Percentiles rank a stretch among this genome's conserved stretches.
Evolutionary conservation across 2,329 filamentous ascomycete genomes (phyloP).

Genomic region (Nemania serpens): DNA sequence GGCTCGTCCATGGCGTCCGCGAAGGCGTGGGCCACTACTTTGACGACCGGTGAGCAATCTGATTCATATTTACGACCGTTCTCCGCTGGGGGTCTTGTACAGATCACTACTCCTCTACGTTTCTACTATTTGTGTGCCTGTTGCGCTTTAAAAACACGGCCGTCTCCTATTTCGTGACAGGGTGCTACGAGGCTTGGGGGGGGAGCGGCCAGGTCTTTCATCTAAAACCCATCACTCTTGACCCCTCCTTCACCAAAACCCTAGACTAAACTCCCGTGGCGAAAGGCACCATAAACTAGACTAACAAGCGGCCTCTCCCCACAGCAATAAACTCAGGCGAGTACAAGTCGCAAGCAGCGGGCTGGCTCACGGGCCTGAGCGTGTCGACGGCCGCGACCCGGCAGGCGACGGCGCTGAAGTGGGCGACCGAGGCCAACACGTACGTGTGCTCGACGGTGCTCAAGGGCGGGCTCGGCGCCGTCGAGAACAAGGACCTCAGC

Average conservation of each 20-base stretch:
- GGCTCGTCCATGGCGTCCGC: conserved; percentile 44
- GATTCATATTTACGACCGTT: neutral
- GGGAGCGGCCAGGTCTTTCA: too few species aligned
- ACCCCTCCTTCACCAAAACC: too few species aligned
- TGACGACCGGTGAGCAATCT: conserved; percentile 39
- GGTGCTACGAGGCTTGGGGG: too few species aligned
- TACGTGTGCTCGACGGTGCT: conserved; percentile 51
- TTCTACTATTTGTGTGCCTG: neutral
- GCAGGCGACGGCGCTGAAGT: conserved; percentile 42
- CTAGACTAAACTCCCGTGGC: neutral
- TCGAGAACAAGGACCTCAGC: conserved; percentile 48
- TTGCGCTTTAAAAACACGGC: too few species aligned
- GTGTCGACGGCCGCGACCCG: conserved; percentile 38
- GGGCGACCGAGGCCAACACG: conserved; percentile 50
- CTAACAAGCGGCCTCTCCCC: neutral
- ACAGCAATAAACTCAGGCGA: conserved; percentile 37
- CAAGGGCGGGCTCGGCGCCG: conserved; percentile 43
- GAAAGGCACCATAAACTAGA: neutral
- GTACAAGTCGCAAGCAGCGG: conserved; percentile 43
- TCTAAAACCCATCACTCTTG: too few species aligned
- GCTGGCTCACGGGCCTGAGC: conserved; percentile 45
- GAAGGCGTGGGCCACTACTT: conserved; percentile 45
- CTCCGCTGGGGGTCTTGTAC: neutral
- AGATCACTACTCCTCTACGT: neutral
- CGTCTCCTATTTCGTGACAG: too few species aligned